Conservation (phyloP, 2,329 filamentous ascomycete genomes). For the Hymenoscyphus fructigenus region DNA sequence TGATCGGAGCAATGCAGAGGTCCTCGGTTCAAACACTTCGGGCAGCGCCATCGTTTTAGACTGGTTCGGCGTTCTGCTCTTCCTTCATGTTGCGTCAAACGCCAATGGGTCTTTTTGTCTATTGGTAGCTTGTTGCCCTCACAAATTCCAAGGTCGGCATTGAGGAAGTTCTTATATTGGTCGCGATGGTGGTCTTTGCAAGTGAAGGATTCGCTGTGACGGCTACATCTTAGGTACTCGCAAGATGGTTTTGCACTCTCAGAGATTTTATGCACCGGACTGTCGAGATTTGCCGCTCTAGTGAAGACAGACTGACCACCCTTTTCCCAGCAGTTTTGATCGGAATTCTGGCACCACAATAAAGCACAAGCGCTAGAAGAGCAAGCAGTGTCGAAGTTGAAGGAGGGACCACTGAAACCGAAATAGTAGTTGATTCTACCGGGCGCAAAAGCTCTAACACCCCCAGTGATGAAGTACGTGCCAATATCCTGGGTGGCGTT, state of each 20-base stretch:
- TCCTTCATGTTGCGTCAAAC: constrained; percentile 24
- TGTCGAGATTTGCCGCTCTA: no score
- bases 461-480: constrained; percentile 36
- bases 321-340: no score
- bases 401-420: constrained; percentile 43
- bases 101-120: constrained; percentile 11
- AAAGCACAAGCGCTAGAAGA: constrained; percentile 34
- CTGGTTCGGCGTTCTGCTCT: constrained; percentile 24
- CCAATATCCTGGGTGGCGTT: constrained; percentile 35
- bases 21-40: constrained; percentile 21
- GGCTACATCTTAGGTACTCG: constrained; percentile 32
- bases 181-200: constrained; percentile 49
- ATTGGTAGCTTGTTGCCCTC: constrained; percentile 19
- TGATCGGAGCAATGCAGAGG: no score
- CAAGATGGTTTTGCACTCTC: constrained; percentile 23
- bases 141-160: constrained; percentile 38
- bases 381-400: constrained; percentile 44
- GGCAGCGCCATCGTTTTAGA: constrained; percentile 30
- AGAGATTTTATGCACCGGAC: no score
- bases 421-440: constrained; percentile 44
- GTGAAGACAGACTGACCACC: no score
- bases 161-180: constrained; percentile 48
- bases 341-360: no score
- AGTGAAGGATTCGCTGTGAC: constrained; percentile 41
- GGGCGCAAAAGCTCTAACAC: constrained; percentile 35